phyloP scores from a whole-genome alignment of 345 rosid genomes.

The Litchi chinensis region DNA sequence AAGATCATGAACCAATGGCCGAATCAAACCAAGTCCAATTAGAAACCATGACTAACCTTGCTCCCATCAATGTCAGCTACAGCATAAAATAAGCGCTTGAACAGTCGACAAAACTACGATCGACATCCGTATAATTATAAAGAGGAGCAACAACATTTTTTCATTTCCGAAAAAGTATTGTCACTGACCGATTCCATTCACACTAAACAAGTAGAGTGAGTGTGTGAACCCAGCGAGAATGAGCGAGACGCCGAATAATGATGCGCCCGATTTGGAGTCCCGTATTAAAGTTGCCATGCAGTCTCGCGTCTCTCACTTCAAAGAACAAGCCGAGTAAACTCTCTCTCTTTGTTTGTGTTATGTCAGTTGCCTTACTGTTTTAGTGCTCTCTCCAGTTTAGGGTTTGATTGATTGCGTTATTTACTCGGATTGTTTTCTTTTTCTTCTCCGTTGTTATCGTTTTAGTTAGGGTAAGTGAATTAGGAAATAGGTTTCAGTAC shows the following conservation, averaged over 20 bases:
- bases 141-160: background rate
- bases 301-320: conserved; percentile 68
- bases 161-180: too few relatives aligned
- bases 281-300: conserved; percentile 68
- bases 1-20: too few relatives aligned
- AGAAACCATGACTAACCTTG: too few relatives aligned
- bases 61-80: too few relatives aligned
- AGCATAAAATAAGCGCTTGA: too few relatives aligned
- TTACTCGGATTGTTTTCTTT: background rate
- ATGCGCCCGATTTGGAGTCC: conserved; percentile 40
- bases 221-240: conserved; percentile 18
- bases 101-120: background rate
- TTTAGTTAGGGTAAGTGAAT: background rate
- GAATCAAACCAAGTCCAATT: too few relatives aligned
- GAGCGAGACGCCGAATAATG: conserved; percentile 27
- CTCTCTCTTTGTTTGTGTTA: conserved; percentile 4
- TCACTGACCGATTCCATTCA: background rate
- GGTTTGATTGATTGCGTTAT: background rate
- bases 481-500: background rate
- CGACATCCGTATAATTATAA: background rate
- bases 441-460: background rate
- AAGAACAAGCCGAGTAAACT: conserved; percentile 67
- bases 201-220: background rate
- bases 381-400: background rate
- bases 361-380: background rate